These are phyloP conservation scores for Phytophthora melonis DNA, from an alignment of 352 stramenopile genomes.

Conservation along the genomic window DNA sequence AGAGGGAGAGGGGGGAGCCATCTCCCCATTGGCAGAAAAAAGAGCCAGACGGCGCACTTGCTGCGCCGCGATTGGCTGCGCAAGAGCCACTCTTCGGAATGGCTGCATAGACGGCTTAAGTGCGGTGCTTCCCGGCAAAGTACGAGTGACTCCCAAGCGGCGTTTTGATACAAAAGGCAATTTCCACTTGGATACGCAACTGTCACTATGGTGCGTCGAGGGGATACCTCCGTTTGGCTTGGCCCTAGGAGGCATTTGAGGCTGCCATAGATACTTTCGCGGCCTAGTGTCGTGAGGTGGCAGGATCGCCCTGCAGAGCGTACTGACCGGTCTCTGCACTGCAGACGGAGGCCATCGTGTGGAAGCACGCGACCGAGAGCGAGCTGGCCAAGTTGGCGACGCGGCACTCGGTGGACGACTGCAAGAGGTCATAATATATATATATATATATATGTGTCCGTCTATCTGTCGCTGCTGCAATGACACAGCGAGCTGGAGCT, in stretches of 20 bases:
- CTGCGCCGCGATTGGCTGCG: constrained; percentile 25
- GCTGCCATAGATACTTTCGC: neutral
- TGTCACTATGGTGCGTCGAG: neutral
- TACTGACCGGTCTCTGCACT: constrained; percentile 21
- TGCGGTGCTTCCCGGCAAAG: constrained; percentile 12
- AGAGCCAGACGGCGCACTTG: constrained; percentile 41
- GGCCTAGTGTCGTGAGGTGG: neutral
- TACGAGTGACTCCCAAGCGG: constrained; percentile 6
- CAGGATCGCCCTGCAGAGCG: neutral
- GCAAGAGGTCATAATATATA: constrained; percentile 50
- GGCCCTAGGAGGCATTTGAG: neutral
- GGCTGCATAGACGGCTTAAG: constrained; percentile 23
- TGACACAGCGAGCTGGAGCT: neutral
- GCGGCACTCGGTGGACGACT: constrained; percentile 60
- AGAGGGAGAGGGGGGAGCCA: constrained; percentile 39
- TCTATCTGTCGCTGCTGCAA: neutral
- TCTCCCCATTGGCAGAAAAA: constrained; percentile 57
- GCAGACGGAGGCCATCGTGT: constrained; percentile 70
- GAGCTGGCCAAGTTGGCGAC: constrained; percentile 50
- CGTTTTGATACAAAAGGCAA: too few relatives aligned
- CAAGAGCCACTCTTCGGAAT: constrained; percentile 28
- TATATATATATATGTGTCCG: too few relatives aligned
- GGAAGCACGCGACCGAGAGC: constrained; percentile 54
- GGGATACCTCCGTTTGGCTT: neutral
- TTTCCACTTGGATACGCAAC: neutral